Base-by-base conservation (phyloP, 495 filamentous ascomycete species). In the Mytilinidion resinicola region DNA sequence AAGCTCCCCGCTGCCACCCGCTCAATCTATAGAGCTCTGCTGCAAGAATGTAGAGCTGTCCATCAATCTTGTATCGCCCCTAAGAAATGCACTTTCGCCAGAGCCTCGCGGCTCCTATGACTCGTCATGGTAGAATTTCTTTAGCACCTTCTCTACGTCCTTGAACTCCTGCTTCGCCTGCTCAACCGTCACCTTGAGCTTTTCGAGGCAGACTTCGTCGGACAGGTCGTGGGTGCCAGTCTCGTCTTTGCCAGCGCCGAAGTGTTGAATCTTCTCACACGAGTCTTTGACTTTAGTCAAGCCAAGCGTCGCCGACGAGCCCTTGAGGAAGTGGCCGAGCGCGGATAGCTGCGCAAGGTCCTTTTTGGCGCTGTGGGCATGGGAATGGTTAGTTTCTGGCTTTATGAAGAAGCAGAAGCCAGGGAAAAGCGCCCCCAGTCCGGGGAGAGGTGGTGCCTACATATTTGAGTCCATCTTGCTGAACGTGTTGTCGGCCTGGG, bases 251-350 rank as follows among this genome's bases (percentile, higher is more conserved):
- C 77, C 76, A 63, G 84, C 83, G 46, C 95, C 93, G 66, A 83
- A 95, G 69, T 96, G 86, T 71, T 98, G 93, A 64, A 98, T 96
- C 78, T 95, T 88, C 72, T 96, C 92, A 71, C 93, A 98, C 54
- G 80, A 83, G 64, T 96, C 91, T 70, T 89, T 89, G 67, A 98
- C 87, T 74, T 95, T 95, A 64, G 77, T 88, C 39, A 98, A 81
- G 20, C 93, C 93, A 51, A 98, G 83, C 7, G 95, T 97, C 17
- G 93, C 93, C 9, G 92, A 96, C n/a, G 92, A 96, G 39, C 93
- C 93, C 73, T 98, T 98, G 53, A 98, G 77, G 76, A 96, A 98
- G 74, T 98, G 93, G 21, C 93, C 93, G 25, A 95, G 83, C 14
- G 77, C 77, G 15, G 91, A 96, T 14, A 98, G 84, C 55, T 83